These are phyloP conservation scores for Sonneratia caseolaris DNA, from an alignment of 345 rosid species.

Conservation along the genomic window DNA sequence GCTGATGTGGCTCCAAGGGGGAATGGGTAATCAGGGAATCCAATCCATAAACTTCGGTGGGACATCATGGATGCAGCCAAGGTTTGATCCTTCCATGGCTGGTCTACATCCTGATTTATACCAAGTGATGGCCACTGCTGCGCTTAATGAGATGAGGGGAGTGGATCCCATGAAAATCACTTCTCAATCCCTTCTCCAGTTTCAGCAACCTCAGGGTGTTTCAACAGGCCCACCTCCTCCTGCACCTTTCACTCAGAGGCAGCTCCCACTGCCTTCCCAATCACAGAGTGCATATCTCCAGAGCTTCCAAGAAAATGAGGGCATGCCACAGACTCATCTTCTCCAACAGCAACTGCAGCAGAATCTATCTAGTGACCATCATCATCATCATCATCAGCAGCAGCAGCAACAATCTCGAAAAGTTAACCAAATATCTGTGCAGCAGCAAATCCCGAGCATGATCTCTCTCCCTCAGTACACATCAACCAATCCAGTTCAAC, in stretches of 20 bases:
- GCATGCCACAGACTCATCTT: constrained; percentile 24
- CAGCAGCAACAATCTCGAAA: constrained; percentile 27
- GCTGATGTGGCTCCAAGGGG: constrained; percentile 41
- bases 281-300: constrained; percentile 21
- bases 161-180: constrained; percentile 29
- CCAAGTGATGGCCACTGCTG: constrained; percentile 44
- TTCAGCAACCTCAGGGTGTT: constrained; percentile 23
- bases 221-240: constrained; percentile 12
- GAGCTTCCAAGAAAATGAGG: constrained; percentile 24
- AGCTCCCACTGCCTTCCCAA: constrained; percentile 24
- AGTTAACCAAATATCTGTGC: constrained; percentile 20
- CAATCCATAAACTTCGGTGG: constrained; percentile 33
- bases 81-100: constrained; percentile 29
- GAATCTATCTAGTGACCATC: constrained; percentile 16
- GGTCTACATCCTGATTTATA: constrained; percentile 32
- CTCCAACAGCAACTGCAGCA: constrained; percentile 11
- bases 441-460: constrained; percentile 23
- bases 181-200: constrained; percentile 26
- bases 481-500: constrained; percentile 20
- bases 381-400: constrained; percentile 15
- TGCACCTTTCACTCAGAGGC: constrained; percentile 20
- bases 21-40: constrained; percentile 31
- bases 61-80: constrained; percentile 34
- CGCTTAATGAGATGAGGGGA: constrained; percentile 34
- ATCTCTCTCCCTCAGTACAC: constrained; percentile 23